Base-by-base conservation (phyloP, 177 flowering plant genomes). In the Vitis hybrid region DNA sequence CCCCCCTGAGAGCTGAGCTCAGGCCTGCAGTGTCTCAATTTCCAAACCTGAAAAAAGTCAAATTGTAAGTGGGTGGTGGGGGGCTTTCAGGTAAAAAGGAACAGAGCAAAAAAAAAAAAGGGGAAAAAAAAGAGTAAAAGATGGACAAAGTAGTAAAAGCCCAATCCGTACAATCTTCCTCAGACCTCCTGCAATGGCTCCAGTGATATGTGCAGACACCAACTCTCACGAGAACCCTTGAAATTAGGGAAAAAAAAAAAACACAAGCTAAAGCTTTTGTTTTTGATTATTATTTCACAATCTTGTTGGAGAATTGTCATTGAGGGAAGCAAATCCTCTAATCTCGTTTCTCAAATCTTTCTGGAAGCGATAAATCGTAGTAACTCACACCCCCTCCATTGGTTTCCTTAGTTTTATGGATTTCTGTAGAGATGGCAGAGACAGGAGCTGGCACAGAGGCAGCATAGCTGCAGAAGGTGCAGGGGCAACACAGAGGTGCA, bases 391-490 rank as follows among this genome's bases (percentile, higher is more conserved):
- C 24, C 70, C 15, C 58, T 56, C 22, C 55, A 5, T 8, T 38
- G 47, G 47, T 38, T 38, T 24, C 49, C 64, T 79, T 78, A 79
- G 78, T 80, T 85, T 86, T 88, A 85, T 87, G 82, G 86, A 78
- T 85, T 86, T 88, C 88, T 80, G 92, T 77, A 81, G 82, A 66
- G 75, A 38, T 87, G 89, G 79, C 90, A 87, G 92, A 80, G 83
- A 82, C 89, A 82, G 70, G 82, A 78, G 83, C 88, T 81, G 87
- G 75, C 81, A 74, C 78, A 72, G 76, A 77, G 73, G 76, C 81
- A 81, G 78, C 74, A 68, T 65, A 66, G 82, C 80, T 68, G 82
- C 83, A 79, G 71, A 68, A 73, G 78, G 11, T 49, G 77, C 80
- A 78, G 85, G 47, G 67, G 79, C 75, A 73, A 52, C 84, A 82